These are phyloP conservation scores for Pythium myriotylum DNA, from an alignment of 352 stramenopile species.

Conservation along the genomic window DNA sequence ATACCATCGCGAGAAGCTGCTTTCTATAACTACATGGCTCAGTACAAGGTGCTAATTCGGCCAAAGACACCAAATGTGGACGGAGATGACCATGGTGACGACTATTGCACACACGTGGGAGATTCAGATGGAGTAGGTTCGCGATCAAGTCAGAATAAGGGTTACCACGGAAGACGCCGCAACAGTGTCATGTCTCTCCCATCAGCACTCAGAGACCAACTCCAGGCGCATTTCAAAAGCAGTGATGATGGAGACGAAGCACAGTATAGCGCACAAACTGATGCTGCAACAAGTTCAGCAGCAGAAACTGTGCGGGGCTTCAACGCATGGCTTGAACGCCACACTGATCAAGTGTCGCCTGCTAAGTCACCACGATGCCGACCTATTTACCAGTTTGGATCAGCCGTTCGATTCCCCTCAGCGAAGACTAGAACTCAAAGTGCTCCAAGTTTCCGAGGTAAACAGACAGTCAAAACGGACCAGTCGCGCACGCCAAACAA, in stretches of 20 bases:
- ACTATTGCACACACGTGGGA: neutral
- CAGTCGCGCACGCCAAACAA: neutral
- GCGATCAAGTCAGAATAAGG: neutral
- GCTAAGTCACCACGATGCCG: constrained; percentile 9
- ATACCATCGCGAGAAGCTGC: constrained; percentile 52
- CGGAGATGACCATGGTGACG: constrained; percentile 8
- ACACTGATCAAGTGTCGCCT: constrained; percentile 18
- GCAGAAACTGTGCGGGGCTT: constrained; percentile 38
- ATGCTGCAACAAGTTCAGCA: neutral
- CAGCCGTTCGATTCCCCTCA: constrained; percentile 7
- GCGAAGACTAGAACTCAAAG: no score
- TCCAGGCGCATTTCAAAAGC: constrained; percentile 13
- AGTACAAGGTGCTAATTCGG: constrained; percentile 56
- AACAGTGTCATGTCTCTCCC: constrained; percentile 12
- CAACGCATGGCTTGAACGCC: constrained; percentile 39
- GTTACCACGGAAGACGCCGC: constrained; percentile 5
- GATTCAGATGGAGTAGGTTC: no score
- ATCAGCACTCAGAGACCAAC: constrained; percentile 2
- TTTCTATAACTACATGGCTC: constrained; percentile 61
- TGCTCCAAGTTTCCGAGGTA: no score
- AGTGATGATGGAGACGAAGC: constrained; percentile 8
- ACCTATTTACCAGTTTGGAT: constrained; percentile 13
- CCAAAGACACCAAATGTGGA: neutral
- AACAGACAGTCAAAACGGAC: neutral
- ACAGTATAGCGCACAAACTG: no score